Percentiles rank a stretch among this genome's conserved stretches.
phyloP scores from a whole-genome alignment of 75 land plant genomes.

The Sequoiadendron giganteum region DNA sequence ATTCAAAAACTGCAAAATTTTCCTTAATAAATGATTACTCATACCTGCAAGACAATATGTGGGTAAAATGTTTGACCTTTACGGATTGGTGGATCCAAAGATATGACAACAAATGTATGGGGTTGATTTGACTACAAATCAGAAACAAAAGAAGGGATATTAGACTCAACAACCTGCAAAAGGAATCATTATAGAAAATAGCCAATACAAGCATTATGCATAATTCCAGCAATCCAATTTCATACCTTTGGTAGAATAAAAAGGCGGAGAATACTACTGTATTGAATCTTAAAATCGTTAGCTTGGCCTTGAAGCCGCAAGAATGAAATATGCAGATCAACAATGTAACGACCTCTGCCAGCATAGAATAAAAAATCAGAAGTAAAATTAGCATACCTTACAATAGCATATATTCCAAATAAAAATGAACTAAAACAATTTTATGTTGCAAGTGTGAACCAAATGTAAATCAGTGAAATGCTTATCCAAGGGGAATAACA shows the following conservation, averaged over 20 bases:
- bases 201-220: not conserved
- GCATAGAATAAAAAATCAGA: not conserved
- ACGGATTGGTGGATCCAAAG: conserved; percentile 89
- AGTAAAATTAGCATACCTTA: not conserved
- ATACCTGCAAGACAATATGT: conserved; percentile 91
- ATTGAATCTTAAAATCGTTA: conserved; percentile 91
- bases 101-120: conserved; percentile 81
- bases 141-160: not conserved
- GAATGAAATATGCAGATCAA: conserved; percentile 85
- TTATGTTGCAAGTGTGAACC: not conserved
- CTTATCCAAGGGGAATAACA: not conserved
- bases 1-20: not conserved
- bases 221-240: not conserved
- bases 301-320: conserved; percentile 89
- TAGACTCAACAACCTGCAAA: not conserved
- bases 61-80: conserved; percentile 95
- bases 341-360: conserved; percentile 78
- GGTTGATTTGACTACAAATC: conserved; percentile 79
- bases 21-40: not conserved
- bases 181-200: not conserved
- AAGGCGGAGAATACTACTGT: conserved; percentile 82
- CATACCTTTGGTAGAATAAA: conserved; percentile 81
- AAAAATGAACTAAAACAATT: not conserved
- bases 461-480: not conserved
- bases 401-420: not conserved